Percentiles rank a stretch among this genome's conserved stretches.
Conservation (phyloP, 2,329 filamentous ascomycete genomes). For the Apiospora koreana region DNA sequence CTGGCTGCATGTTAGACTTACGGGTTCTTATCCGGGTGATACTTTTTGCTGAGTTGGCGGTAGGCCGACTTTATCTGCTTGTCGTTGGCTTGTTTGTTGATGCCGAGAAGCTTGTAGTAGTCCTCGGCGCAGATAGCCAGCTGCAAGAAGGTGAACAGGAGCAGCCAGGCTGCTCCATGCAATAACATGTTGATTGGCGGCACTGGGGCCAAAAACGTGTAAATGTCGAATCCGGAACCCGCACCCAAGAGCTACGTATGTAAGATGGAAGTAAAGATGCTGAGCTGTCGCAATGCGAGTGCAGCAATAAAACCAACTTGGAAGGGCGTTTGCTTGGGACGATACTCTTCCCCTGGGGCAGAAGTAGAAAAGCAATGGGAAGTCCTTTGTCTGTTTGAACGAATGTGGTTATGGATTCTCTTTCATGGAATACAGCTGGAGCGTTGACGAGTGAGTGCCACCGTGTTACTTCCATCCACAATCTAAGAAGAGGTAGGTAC, state of each 20-base stretch:
- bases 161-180: conserved; percentile 47
- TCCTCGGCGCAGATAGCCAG: conserved; percentile 65
- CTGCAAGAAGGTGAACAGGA: conserved; percentile 56
- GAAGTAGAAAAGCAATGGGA: neutral
- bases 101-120: conserved; percentile 72
- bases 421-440: neutral
- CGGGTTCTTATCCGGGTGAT: conserved; percentile 98
- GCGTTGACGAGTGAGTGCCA: conserved; percentile 7
- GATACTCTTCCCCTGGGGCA: neutral
- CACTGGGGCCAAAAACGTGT: neutral
- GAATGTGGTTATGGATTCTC: conserved; percentile 1
- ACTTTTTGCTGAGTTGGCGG: conserved; percentile 89
- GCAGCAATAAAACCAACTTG: neutral
- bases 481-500: too few species aligned
- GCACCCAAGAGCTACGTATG: neutral
- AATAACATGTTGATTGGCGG: conserved; percentile 49
- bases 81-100: conserved; percentile 78
- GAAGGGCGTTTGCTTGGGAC: neutral
- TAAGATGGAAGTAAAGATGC: neutral
- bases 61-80: conserved; percentile 94
- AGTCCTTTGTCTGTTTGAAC: neutral
- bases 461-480: conserved; percentile 3
- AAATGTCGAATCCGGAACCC: neutral
- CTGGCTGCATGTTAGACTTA: conserved; percentile 45
- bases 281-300: conserved; percentile 2